Evolutionary conservation across 139 green algal genomes (phyloP), one percentile per base, ranked within the genome.

Genomic region (Yamagishiella unicocca): DNA sequence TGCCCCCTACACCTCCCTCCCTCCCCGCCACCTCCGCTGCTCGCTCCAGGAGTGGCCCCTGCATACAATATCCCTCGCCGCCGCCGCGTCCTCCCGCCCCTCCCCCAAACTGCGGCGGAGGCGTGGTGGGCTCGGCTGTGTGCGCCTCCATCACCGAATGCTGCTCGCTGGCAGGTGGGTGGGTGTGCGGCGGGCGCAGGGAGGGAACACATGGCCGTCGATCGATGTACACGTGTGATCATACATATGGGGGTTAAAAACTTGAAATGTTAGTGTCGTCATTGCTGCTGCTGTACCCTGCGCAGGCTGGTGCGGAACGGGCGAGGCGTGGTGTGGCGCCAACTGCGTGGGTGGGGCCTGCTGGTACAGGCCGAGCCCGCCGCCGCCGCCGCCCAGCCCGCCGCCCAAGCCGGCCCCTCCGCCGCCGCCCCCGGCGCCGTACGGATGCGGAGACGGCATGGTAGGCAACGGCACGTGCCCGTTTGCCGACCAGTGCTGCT

Each of bases 391-490:
- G 25, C 71, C 71, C 42, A 38, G 27, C 43, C 42, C 71, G 42
- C n/a, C n/a, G n/a, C n/a, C n/a, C n/a, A n/a, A n/a, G n/a, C n/a
- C n/a, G n/a, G n/a, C n/a, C n/a, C 71, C 71, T 22, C 43, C 71
- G 8, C 71, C 71, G 8, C 71, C 71, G 2, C 71, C 71, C 2
- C 71, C 71, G 29, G n/a, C 61, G 42, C 71, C 42, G 27, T 79
- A 54, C 71, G 71, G 71, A 22, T 79, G 71, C 71, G 71, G 71
- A 24, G 71, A 38, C 8, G 71, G 71, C 42, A 38, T 62, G 31
- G 40, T 37, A 12, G 71, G 71, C 40, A 79, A 79, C 71, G 71
- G 71, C 43, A 79, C 43, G 5, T 79, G 71, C 71, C 40, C 71
- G 8, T 38, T 40, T 27, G 4, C 40, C 24, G 38, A 24, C 37